A percentile compares a stretch with the other conserved stretches of the same genome.
These are phyloP conservation scores for Incumbomyces lentus DNA, from an alignment of 2,329 filamentous ascomycete genomes.

Conservation along the genomic window DNA sequence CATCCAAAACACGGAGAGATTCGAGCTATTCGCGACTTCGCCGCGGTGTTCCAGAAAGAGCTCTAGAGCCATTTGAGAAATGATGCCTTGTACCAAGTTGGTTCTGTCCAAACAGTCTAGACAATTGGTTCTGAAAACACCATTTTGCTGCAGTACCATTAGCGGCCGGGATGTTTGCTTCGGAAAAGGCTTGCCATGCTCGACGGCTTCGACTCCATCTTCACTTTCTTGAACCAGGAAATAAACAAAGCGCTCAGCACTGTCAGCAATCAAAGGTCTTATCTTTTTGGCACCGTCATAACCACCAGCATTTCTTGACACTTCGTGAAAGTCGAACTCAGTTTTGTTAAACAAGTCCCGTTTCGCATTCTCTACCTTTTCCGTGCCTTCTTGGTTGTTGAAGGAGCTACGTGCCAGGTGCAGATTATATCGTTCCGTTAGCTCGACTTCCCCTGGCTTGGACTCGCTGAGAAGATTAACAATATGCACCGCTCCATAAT, in stretches of 20 bases:
- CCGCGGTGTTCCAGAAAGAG: constrained; percentile 66
- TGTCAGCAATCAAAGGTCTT: constrained; percentile 63
- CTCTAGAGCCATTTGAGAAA: constrained; percentile 87
- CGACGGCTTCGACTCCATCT: constrained; percentile 27
- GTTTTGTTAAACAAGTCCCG: constrained; percentile 69
- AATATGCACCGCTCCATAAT: constrained; percentile 83
- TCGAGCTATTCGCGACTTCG: constrained; percentile 46
- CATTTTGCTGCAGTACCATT: constrained; percentile 79
- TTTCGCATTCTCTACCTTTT: constrained; percentile 46
- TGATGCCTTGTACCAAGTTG: constrained; percentile 89
- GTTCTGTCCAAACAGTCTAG: constrained; percentile 92
- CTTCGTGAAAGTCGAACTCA: constrained; percentile 93
- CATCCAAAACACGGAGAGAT: constrained; percentile 69
- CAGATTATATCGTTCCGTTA: constrained; percentile 67
- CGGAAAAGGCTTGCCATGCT: constrained; percentile 28
- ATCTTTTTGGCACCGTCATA: constrained; percentile 89
- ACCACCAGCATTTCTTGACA: constrained; percentile 74
- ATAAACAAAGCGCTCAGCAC: constrained; percentile 83
- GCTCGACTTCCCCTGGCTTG: constrained; percentile 74
- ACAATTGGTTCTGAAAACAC: constrained; percentile 92
- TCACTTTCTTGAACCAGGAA: constrained; percentile 68
- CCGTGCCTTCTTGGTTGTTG: constrained; percentile 44
- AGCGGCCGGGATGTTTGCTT: constrained; percentile 36
- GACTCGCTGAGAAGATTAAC: constrained; percentile 88
- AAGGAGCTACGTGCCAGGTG: constrained; percentile 67